Percentiles rank a stretch among this genome's conserved stretches.
Conservation (phyloP, 176 grass and related monocot genomes). For the Cocos nucifera region DNA sequence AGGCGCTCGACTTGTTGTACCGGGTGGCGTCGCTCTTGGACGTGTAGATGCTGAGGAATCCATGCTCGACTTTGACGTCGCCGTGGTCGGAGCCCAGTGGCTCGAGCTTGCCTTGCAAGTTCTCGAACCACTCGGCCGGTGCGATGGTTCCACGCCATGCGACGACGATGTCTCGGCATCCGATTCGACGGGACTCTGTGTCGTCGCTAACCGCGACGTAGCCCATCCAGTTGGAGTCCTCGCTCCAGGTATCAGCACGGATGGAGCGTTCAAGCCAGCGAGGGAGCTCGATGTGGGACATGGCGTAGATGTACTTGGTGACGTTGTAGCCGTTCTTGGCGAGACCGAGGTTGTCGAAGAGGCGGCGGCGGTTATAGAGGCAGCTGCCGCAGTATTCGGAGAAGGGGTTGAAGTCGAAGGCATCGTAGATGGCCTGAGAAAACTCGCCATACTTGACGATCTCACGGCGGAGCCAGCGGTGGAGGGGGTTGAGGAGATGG, state of each 20-base stretch:
- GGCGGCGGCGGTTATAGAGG: too few relatives aligned
- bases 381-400: too few relatives aligned
- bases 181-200: constrained; percentile 15
- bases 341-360: too few relatives aligned
- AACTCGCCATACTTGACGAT: too few relatives aligned
- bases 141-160: constrained; percentile 28
- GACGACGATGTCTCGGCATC: constrained; percentile 27
- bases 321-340: too few relatives aligned
- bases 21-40: constrained; percentile 8
- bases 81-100: too few relatives aligned
- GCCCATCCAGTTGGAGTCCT: constrained; percentile 31
- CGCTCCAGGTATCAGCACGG: constrained; percentile 20
- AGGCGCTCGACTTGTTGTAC: constrained; percentile 37
- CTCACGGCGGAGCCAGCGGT: constrained; percentile 8
- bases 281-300: too few relatives aligned
- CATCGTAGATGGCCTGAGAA: too few relatives aligned
- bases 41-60: constrained; percentile 43
- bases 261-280: constrained; percentile 17
- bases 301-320: too few relatives aligned
- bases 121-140: constrained; percentile 17
- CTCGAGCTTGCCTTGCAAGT: too few relatives aligned
- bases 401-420: too few relatives aligned
- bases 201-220: constrained; percentile 23
- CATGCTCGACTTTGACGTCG: too few relatives aligned
- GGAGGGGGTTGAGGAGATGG: background rate